Base-by-base conservation (phyloP, 2,329 filamentous ascomycete genomes). In the Colletotrichum costaricense region DNA sequence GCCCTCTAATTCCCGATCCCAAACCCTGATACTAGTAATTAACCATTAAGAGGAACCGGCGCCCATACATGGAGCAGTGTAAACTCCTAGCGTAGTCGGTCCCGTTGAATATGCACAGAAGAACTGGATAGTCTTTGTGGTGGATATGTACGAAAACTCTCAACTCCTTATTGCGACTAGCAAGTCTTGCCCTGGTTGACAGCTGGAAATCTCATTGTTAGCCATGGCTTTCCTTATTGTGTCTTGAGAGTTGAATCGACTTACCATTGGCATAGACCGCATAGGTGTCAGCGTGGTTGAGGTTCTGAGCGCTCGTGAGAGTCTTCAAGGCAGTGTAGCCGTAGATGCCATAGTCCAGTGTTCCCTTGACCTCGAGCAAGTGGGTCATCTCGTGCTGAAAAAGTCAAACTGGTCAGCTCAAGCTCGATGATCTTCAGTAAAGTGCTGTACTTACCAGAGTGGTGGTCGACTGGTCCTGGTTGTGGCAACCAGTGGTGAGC, bases 331-430 rank as follows among this genome's bases (percentile, higher is more conserved):
- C 69, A 33, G 70, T 57, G 68, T 76, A 76, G 33, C 75, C 75
- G 42, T 76, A 76, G 38, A 73, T 42, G 22, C 73, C 74, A 54
- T 69, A 77, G 56, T 75, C 74, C 2, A 67, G 60, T 3, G 91
- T 93, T 14, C 90, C 89, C 68, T 89, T 89, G 74, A 81, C 82
- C 85, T 78, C 86, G 82, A 22, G 87, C 85, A 88, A 76, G 78
- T 93, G 92, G 7, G 91, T 92, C 77, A 87, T 84, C 85, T 94
- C 92, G 78, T 94, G 92, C 42, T 49, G 14, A 94, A 88, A 88
- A 89, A 82, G 92, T 89, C n/a, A 7, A 19, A 93, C 91, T 81
- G 93, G 90, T 70, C n/a, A 70, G 67, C 42, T 8, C 11, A 4
- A 24, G 16, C n/a, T 19, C 33, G 1, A 11, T 9, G 14, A 14